These are phyloP conservation scores for Leptodermis oblonga DNA, from an alignment of 257 asterid genomes.

Conservation along the genomic window DNA sequence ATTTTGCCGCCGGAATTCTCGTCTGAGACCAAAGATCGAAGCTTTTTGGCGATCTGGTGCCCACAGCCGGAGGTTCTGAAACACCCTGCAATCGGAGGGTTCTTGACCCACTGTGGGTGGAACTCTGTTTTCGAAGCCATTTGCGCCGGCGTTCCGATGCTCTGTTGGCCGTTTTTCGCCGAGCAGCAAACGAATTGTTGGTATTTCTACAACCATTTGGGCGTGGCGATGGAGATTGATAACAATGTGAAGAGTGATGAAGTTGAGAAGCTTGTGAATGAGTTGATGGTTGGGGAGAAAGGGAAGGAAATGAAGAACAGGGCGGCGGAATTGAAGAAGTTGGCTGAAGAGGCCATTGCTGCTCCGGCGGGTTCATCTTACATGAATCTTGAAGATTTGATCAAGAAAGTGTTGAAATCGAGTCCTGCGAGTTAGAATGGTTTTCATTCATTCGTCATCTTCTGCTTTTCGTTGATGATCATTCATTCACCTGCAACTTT, in stretches of 20 bases:
- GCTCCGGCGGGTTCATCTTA: conserved; percentile 18
- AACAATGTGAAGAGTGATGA: conserved; percentile 19
- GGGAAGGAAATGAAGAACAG: conserved; percentile 20
- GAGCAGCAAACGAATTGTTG: conserved; percentile 28
- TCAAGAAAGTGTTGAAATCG: conserved; percentile 7
- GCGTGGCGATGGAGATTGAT: conserved; percentile 23
- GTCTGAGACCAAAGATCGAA: conserved; percentile 9
- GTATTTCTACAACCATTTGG: conserved; percentile 19
- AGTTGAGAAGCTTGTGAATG: conserved; percentile 14
- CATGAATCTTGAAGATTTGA: conserved; percentile 21
- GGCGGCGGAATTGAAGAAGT: conserved; percentile 13
- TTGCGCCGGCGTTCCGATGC: conserved; percentile 24
- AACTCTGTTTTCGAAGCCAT: conserved; percentile 23
- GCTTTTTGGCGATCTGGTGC: conserved; percentile 28
- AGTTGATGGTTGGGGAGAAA: conserved; percentile 25
- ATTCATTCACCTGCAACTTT: too few relatives aligned
- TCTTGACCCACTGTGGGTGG: conserved; percentile 32
- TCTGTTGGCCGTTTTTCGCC: conserved; percentile 28
- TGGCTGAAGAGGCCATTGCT: conserved; percentile 16
- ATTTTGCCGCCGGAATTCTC: conserved; percentile 23
- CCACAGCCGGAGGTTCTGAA: conserved; percentile 21
- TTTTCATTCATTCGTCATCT: too few relatives aligned
- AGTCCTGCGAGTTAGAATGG: neutral
- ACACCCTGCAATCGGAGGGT: conserved; percentile 26
- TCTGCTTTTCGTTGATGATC: too few relatives aligned